These are phyloP conservation scores for Gaertneriomyces sp. DNA, from an alignment of 192 early-diverging fungal genomes.

Conservation along the genomic window DNA sequence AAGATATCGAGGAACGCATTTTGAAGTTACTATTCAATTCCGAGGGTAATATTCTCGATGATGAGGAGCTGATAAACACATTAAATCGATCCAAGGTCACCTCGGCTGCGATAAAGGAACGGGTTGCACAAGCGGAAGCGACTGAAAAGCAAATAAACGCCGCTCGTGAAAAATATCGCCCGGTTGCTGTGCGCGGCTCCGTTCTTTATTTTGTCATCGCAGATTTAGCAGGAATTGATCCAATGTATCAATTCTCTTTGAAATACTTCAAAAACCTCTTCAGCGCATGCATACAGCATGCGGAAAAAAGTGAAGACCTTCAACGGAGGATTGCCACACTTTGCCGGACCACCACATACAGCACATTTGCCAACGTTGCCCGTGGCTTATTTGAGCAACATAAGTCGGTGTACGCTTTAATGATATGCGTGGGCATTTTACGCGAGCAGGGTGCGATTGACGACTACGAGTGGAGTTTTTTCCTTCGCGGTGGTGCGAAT, in stretches of 20 bases:
- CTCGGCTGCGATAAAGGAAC: slow-evolving; percentile 58
- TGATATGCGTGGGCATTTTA: slow-evolving; percentile 59
- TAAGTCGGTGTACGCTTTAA: slow-evolving; percentile 58
- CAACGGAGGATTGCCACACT: slow-evolving; percentile 45
- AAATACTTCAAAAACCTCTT: slow-evolving; percentile 67
- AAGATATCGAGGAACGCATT: slow-evolving; percentile 65
- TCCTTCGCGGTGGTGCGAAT: slow-evolving; percentile 48
- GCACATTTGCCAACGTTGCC: slow-evolving; percentile 55
- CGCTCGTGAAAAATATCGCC: slow-evolving; percentile 56
- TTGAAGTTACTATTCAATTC: slow-evolving; percentile 58
- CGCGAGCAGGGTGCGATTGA: slow-evolving; percentile 40
- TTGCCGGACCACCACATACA: slow-evolving; percentile 54
- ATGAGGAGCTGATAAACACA: slow-evolving; percentile 62
- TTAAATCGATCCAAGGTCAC: slow-evolving; percentile 65
- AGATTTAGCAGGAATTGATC: slow-evolving; percentile 58
- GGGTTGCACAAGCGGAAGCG: slow-evolving; percentile 51
- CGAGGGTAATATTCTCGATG: slow-evolving; percentile 65
- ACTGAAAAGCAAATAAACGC: slow-evolving; percentile 60
- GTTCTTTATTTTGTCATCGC: slow-evolving; percentile 63
- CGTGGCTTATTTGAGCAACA: slow-evolving; percentile 59
- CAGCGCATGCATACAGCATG: slow-evolving; percentile 48
- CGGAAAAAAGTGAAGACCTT: slow-evolving; percentile 49
- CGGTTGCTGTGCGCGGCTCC: slow-evolving; percentile 58
- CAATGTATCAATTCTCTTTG: slow-evolving; percentile 64
- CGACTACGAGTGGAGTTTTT: slow-evolving; percentile 56